phyloP scores from a whole-genome alignment of 83 land plant genomes.

The Isoetes engelmannii region DNA sequence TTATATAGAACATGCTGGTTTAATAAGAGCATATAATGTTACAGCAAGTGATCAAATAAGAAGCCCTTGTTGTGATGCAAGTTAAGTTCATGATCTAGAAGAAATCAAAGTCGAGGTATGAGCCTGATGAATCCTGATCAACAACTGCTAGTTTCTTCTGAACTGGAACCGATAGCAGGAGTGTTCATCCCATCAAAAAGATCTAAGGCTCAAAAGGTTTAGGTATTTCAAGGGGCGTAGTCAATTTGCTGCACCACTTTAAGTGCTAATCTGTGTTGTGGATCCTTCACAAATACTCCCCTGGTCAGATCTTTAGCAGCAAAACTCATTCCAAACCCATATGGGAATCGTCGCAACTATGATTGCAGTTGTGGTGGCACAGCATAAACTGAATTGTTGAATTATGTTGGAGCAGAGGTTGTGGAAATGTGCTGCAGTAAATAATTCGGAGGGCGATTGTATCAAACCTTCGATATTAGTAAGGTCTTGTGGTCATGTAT shows the following conservation, averaged over 20 bases:
- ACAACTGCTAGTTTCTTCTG: conserved; percentile 27
- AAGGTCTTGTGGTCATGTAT: too few species aligned
- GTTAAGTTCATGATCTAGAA: conserved; percentile 14
- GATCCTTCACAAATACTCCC: conserved; percentile 50
- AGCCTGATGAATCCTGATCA: conserved; percentile 34
- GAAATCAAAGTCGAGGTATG: conserved; percentile 47
- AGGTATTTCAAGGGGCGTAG: conserved; percentile 51
- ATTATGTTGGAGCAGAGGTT: too few species aligned
- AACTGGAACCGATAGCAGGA: conserved; percentile 21
- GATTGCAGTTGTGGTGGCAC: too few species aligned
- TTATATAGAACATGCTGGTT: too few species aligned
- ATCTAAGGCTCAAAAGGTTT: conserved; percentile 33
- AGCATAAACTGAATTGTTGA: too few species aligned
- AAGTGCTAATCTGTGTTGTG: conserved; percentile 39
- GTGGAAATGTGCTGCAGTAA: too few species aligned
- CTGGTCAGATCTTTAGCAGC: conserved; percentile 51
- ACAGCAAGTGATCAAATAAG: too few species aligned
- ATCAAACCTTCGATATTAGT: too few species aligned
- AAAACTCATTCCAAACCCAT: conserved; percentile 30
- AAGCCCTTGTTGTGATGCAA: too few species aligned
- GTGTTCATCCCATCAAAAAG: neutral
- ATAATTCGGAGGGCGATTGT: too few species aligned
- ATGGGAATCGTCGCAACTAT: conserved; percentile 29
- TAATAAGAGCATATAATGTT: too few species aligned
- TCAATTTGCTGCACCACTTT: conserved; percentile 48